Base-by-base conservation (phyloP, 129 eudicot species). In the Scalesia atractyloides region DNA sequence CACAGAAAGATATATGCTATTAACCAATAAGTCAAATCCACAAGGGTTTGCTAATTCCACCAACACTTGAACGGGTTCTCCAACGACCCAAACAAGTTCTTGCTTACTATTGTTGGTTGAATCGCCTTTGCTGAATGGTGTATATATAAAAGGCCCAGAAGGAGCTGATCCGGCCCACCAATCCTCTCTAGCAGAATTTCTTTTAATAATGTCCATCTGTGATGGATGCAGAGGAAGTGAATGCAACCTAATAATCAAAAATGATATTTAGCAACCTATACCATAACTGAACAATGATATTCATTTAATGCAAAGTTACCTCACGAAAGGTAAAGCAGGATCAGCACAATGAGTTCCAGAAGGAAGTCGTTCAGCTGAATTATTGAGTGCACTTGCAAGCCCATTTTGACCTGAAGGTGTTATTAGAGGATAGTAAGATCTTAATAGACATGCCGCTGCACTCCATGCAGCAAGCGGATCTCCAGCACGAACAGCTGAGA, bases 381-480 rank as follows among this genome's bases (percentile, higher is more conserved):
- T 90, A 37, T 84, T 72, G 48, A 94, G 97, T 58, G 97, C 93
- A 83, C 76, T 86, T 68, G 93, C 92, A 75, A 94, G 93, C 24
- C 97, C 97, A 79, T 86, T 84, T 86, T 94, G 98, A n/a, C 97
- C 98, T 63, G 98, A 83, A 61, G 98, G 98, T 44, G 98, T 94
- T 34, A 94, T 94, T n/a, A 94, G 77, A 82, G 98, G 98, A 84
- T 94, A 94, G 72, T 94, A 94, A 75, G 92, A 90, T 84, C 98
- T 84, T 70, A 94, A 86, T 53, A 94, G 73, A 63, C 98, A 97
- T 20, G 98, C 98, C 33, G 98, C 98, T 14, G 98, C 98, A 86
- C 98, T 94, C 98, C 98, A 94, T 13, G 97, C 98, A 77, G 96
- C 87, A 68, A 90, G 98, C 77, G 98, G 96, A 86, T 94, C 98